Evolutionary conservation across 192 early-diverging fungal genomes (phyloP).

Genomic region (Allomyces macrogynus): DNA sequence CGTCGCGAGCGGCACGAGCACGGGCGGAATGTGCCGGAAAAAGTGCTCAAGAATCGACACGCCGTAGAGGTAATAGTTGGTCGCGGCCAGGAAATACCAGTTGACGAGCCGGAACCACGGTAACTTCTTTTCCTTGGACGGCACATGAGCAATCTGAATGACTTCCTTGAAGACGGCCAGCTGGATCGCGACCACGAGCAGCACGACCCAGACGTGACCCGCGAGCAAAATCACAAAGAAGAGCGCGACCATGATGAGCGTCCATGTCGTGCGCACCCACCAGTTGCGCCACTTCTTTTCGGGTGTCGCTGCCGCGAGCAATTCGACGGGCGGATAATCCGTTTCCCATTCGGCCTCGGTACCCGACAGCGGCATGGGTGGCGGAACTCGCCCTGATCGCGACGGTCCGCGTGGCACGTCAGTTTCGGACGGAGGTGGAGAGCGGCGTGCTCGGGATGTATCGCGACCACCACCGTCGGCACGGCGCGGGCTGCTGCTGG

Average conservation of each 20-base stretch:
- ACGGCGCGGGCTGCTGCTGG: no score
- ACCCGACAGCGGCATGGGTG: neutral
- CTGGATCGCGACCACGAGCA: constrained; percentile 67
- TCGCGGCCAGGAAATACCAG: constrained; percentile 79
- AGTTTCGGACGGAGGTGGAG: no score
- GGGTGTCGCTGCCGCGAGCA: constrained; percentile 24
- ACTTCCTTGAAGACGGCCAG: constrained; percentile 78
- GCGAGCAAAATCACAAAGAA: constrained; percentile 53
- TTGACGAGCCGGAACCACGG: constrained; percentile 84
- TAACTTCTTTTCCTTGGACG: constrained; percentile 60
- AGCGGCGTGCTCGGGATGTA: no score
- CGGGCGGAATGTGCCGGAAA: constrained; percentile 56
- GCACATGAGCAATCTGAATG: constrained; percentile 67
- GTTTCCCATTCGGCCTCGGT: neutral
- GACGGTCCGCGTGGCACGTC: no score
- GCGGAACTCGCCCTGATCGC: neutral
- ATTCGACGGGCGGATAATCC: neutral
- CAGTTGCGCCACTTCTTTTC: constrained; percentile 54
- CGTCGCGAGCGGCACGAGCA: constrained; percentile 60
- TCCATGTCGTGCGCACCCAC: constrained; percentile 63
- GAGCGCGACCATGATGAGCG: constrained; percentile 71
- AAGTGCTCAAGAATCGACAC: constrained; percentile 81
- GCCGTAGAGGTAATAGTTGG: constrained; percentile 88
- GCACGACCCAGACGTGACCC: constrained; percentile 68
- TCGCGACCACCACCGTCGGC: no score